These are phyloP conservation scores for Hansenula anomala DNA, from an alignment of 1,139 yeast genomes.

Conservation along the genomic window DNA sequence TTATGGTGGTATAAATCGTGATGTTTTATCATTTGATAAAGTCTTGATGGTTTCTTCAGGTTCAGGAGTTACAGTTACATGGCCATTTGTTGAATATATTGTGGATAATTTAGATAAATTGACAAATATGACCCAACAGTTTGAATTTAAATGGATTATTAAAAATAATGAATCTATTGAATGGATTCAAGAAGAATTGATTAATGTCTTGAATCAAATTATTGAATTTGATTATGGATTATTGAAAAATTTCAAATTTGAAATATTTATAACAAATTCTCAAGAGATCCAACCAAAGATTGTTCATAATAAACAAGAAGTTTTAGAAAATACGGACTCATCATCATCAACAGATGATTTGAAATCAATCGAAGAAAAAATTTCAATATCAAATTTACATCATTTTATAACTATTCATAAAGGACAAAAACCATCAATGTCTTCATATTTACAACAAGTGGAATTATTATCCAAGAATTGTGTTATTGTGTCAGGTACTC, in stretches of 20 bases:
- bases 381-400: slow-evolving; percentile 1
- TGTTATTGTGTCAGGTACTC: slow-evolving; percentile 49
- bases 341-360: neutral
- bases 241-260: slow-evolving; percentile 7
- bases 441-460: slow-evolving; percentile 10
- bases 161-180: slow-evolving; percentile 20
- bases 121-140: slow-evolving; percentile 16
- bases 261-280: slow-evolving; percentile 19
- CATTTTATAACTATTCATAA: slow-evolving; percentile 5
- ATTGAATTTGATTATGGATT: slow-evolving; percentile 4
- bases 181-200: slow-evolving; percentile 43
- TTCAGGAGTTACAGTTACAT: slow-evolving; percentile 48
- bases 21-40: slow-evolving; percentile 44
- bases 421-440: slow-evolving; percentile 33
- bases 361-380: neutral
- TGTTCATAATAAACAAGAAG: neutral
- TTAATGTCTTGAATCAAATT: slow-evolving; percentile 7
- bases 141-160: slow-evolving; percentile 49
- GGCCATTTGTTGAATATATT: slow-evolving; percentile 36
- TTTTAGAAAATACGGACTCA: neutral
- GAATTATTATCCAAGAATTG: slow-evolving; percentile 35
- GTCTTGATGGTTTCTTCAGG: slow-evolving; percentile 43
- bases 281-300: slow-evolving; percentile 4
- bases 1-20: slow-evolving; percentile 55
- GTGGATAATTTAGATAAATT: slow-evolving; percentile 4